Percentiles rank a stretch among this genome's conserved stretches.
These are phyloP conservation scores for Phytophthora syringae DNA, from an alignment of 352 stramenopile genomes.

Conservation along the genomic window DNA sequence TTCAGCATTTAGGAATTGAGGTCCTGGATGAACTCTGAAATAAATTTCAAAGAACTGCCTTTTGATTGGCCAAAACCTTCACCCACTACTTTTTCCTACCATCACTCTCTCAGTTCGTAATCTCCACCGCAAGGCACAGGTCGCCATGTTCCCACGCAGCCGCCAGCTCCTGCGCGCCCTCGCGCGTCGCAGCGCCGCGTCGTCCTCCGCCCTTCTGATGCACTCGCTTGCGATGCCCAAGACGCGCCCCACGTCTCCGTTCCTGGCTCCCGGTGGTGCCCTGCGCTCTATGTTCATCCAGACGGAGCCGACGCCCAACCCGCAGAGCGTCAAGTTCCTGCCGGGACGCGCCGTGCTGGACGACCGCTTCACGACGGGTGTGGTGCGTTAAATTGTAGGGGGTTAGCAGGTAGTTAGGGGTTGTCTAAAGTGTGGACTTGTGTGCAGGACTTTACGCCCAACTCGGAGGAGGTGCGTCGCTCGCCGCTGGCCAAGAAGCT, in stretches of 20 bases:
- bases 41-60: too few relatives aligned
- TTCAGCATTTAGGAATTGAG: too few relatives aligned
- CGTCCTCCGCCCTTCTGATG: slow-evolving; percentile 14
- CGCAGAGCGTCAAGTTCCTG: slow-evolving; percentile 98
- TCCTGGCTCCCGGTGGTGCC: slow-evolving; percentile 44
- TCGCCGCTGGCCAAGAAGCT: slow-evolving; percentile 96
- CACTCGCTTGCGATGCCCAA: slow-evolving; percentile 5
- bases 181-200: slow-evolving; percentile 27
- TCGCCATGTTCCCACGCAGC: slow-evolving; percentile 35
- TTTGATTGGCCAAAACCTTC: too few relatives aligned
- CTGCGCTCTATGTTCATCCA: slow-evolving; percentile 97
- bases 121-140: slow-evolving; percentile 9
- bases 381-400: slow-evolving; percentile 29
- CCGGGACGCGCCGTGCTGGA: slow-evolving; percentile 92
- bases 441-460: slow-evolving; percentile 82
- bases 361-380: slow-evolving; percentile 87
- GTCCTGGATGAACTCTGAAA: too few relatives aligned
- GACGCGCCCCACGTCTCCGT: slow-evolving; percentile 28
- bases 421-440: neutral
- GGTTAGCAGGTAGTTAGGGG: neutral
- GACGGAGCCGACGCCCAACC: slow-evolving; percentile 98
- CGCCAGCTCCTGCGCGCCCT: slow-evolving; percentile 36
- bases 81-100: too few relatives aligned
- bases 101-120: slow-evolving; percentile 13
- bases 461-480: slow-evolving; percentile 86